These are phyloP conservation scores for Pichia cabralensis DNA, from an alignment of 805 yeast genomes.

Conservation along the genomic window DNA sequence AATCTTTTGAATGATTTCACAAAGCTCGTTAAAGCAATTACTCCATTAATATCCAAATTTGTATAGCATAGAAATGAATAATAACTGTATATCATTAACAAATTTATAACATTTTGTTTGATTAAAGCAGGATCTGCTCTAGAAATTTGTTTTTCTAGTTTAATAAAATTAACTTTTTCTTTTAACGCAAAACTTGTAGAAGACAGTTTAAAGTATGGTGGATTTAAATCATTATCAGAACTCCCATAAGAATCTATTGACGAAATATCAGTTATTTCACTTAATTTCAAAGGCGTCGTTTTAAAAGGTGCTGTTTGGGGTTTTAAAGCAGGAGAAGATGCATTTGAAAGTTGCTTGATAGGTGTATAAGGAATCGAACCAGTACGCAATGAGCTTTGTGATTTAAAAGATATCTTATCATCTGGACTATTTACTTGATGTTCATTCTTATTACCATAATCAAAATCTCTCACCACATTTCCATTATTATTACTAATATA, in stretches of 20 bases:
- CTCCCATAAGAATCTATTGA: too few species aligned
- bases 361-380: too few species aligned
- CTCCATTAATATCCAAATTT: constrained; percentile 3
- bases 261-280: too few species aligned
- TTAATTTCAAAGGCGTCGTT: constrained; percentile 1
- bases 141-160: background rate
- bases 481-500: too few species aligned
- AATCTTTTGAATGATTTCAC: constrained; percentile 14
- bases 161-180: background rate
- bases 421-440: too few species aligned
- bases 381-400: too few species aligned
- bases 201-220: constrained; percentile 4
- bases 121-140: constrained; percentile 2
- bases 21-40: constrained; percentile 11
- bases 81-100: constrained; percentile 23
- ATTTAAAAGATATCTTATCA: too few species aligned
- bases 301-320: too few species aligned
- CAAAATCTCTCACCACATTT: too few species aligned
- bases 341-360: too few species aligned
- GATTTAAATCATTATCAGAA: constrained; percentile 4
- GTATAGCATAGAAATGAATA: constrained; percentile 27
- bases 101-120: constrained; percentile 18
- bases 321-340: too few species aligned
- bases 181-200: background rate
- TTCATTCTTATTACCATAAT: too few species aligned